phyloP scores from a whole-genome alignment of 1,139 yeast genomes.

The Taiozyma onychis region DNA sequence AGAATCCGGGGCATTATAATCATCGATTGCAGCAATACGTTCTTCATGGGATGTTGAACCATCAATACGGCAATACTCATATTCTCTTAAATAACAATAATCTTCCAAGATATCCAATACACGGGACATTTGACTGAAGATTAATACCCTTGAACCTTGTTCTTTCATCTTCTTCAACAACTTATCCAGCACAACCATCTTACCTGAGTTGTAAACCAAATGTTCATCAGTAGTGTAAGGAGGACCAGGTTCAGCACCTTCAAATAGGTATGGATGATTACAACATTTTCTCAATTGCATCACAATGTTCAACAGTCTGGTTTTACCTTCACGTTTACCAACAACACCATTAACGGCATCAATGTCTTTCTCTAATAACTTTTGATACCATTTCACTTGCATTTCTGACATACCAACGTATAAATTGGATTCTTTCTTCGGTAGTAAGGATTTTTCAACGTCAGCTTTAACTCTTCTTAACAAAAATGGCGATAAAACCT shows the following conservation, averaged over 20 bases:
- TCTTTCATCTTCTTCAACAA: slow-evolving; percentile 53
- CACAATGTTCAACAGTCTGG: slow-evolving; percentile 68
- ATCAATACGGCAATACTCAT: slow-evolving; percentile 70
- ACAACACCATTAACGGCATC: slow-evolving; percentile 81
- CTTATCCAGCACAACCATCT: slow-evolving; percentile 67
- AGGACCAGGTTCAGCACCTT: slow-evolving; percentile 87
- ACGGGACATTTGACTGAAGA: slow-evolving; percentile 80
- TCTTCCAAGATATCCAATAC: slow-evolving; percentile 76
- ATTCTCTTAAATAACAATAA: slow-evolving; percentile 64
- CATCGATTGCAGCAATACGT: slow-evolving; percentile 71
- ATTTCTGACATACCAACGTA: slow-evolving; percentile 71
- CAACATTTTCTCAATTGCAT: slow-evolving; percentile 84
- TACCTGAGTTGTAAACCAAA: slow-evolving; percentile 64
- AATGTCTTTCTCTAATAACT: slow-evolving; percentile 69
- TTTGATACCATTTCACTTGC: slow-evolving; percentile 75
- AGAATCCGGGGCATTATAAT: slow-evolving; percentile 64
- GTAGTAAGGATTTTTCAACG: slow-evolving; percentile 71
- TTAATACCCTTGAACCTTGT: slow-evolving; percentile 71
- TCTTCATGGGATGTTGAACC: slow-evolving; percentile 79
- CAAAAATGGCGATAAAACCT: slow-evolving; percentile 74
- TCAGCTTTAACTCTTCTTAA: slow-evolving; percentile 73
- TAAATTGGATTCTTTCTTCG: slow-evolving; percentile 67
- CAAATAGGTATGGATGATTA: slow-evolving; percentile 77
- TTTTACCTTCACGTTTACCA: slow-evolving; percentile 70
- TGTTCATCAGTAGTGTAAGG: slow-evolving; percentile 83